Percentiles rank a stretch among this genome's conserved stretches.
phyloP scores from a whole-genome alignment of 306 rosid species.

The Castanea sativa region DNA sequence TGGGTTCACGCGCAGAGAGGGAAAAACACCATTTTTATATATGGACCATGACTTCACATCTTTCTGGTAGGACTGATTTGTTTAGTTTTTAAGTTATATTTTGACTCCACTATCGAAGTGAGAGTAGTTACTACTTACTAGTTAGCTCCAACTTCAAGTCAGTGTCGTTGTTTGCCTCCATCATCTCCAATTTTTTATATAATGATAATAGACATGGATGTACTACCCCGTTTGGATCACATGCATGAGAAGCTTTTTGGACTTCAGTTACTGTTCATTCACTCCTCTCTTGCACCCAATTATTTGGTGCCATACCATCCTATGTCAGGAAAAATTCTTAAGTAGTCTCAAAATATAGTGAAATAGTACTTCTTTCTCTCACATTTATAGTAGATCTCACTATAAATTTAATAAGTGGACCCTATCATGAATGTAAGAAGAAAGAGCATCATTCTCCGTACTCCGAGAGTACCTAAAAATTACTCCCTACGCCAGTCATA shows the following conservation, averaged over 20 bases:
- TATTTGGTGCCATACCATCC: not conserved
- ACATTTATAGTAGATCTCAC: too few species aligned
- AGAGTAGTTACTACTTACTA: not conserved
- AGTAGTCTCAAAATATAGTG: too few species aligned
- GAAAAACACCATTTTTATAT: not conserved
- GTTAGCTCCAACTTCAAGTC: conserved; percentile 23
- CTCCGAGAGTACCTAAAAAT: too few species aligned
- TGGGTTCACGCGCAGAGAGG: conserved; percentile 25
- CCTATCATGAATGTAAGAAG: too few species aligned
- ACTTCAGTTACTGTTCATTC: not conserved
- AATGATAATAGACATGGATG: not conserved
- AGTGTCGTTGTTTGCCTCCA: conserved; percentile 1
- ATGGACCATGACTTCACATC: not conserved
- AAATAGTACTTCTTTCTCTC: too few species aligned
- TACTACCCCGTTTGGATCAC: not conserved
- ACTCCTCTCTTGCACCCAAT: not conserved
- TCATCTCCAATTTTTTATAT: not conserved
- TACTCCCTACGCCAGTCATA: too few species aligned
- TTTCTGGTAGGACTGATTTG: not conserved
- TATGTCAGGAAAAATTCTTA: too few species aligned
- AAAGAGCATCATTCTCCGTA: too few species aligned
- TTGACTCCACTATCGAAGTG: conserved; percentile 9
- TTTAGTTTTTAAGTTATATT: conserved; percentile 7
- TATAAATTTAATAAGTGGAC: too few species aligned
- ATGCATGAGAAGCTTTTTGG: not conserved